These are phyloP conservation scores for Xanthoparmelia taractica DNA, from an alignment of 495 filamentous ascomycete genomes.

Conservation along the genomic window DNA sequence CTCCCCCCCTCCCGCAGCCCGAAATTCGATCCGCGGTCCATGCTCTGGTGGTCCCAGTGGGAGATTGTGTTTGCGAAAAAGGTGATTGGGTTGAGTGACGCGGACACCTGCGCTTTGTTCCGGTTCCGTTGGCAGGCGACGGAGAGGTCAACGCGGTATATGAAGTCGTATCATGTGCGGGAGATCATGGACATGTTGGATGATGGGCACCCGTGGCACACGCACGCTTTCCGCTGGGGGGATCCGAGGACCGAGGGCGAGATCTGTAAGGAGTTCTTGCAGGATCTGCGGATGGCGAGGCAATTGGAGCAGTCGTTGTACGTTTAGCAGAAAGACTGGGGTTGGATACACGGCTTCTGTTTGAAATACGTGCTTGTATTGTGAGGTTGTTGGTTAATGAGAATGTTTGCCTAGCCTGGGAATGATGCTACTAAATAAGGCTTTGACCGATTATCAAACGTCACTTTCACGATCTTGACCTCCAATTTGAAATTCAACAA, in stretches of 20 bases:
- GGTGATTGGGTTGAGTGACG: not conserved
- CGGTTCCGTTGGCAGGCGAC: not conserved
- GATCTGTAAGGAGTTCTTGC: not conserved
- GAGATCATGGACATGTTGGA: not conserved
- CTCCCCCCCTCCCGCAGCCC: not conserved
- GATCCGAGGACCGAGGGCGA: not conserved
- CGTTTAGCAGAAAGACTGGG: not conserved
- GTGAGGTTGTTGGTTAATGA: not conserved
- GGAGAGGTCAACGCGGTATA: not conserved
- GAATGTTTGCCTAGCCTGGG: no score
- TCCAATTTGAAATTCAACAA: no score
- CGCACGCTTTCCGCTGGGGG: not conserved
- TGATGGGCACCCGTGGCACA: not conserved
- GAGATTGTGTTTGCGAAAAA: constrained; percentile 1
- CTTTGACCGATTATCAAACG: no score
- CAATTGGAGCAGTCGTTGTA: not conserved
- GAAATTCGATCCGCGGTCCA: not conserved
- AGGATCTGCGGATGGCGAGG: not conserved
- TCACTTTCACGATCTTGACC: no score
- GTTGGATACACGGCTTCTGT: not conserved
- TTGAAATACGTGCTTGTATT: not conserved
- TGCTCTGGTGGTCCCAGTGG: constrained; percentile 4
- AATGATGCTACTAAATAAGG: no score
- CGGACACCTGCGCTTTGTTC: not conserved
- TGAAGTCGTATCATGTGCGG: not conserved